Conservation (phyloP, 192 early-diverging fungal species). For the Coemansia interrupta region DNA sequence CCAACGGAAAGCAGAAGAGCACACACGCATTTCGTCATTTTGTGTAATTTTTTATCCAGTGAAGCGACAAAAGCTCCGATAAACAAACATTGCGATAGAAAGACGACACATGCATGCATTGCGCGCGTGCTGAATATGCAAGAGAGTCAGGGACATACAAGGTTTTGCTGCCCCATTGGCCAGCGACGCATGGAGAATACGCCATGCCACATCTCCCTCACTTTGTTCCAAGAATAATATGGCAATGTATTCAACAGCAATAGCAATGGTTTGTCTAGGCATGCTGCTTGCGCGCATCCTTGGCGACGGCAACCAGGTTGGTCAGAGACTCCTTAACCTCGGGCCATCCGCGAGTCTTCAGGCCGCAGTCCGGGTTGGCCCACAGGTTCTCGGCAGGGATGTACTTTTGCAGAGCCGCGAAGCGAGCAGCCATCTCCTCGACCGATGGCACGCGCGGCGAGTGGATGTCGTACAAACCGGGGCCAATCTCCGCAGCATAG, state of each 20-base stretch:
- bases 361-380: constrained; percentile 98
- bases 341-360: constrained; percentile 93
- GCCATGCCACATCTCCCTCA: no score
- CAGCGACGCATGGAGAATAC: no score
- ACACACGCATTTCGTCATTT: no score
- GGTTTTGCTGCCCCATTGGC: no score
- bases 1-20: no score
- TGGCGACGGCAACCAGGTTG: constrained; percentile 85
- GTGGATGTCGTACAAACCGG: constrained; percentile 98
- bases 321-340: constrained; percentile 82
- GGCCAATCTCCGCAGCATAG: constrained; percentile 90
- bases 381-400: constrained; percentile 77
- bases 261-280: not conserved
- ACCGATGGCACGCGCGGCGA: constrained; percentile 89
- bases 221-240: not conserved
- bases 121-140: no score
- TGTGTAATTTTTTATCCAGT: no score
- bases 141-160: no score
- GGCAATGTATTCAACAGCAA: not conserved
- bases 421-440: constrained; percentile 83
- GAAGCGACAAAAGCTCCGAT: no score
- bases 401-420: constrained; percentile 81
- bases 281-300: constrained; percentile 55
- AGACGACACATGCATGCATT: no score
- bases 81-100: no score